Evolutionary conservation across 352 stramenopile species (phyloP).

Genomic region (Elongisporangium anandrum): DNA sequence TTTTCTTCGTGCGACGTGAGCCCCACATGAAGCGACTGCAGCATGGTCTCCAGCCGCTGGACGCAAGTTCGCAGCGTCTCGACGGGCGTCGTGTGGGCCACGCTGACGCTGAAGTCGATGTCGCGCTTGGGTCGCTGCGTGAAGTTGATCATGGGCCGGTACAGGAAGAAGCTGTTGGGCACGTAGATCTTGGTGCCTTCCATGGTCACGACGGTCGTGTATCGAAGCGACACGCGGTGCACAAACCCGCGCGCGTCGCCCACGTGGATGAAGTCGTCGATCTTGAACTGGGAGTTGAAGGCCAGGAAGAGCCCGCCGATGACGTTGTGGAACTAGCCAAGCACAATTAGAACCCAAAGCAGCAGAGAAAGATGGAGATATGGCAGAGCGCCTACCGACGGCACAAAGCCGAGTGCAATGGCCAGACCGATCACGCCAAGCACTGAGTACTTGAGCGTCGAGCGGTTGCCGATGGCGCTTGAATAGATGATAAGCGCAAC

Average conservation of each 20-base stretch:
- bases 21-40: slow-evolving; percentile 80
- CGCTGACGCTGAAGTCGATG: slow-evolving; percentile 66
- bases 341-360: too few relatives aligned
- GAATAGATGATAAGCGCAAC: slow-evolving; percentile 86
- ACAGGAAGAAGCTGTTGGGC: slow-evolving; percentile 88
- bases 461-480: slow-evolving; percentile 62
- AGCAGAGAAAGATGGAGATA: too few relatives aligned
- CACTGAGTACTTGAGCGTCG: slow-evolving; percentile 80
- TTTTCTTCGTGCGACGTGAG: slow-evolving; percentile 87
- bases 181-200: slow-evolving; percentile 80
- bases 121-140: slow-evolving; percentile 80
- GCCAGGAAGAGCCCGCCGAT: slow-evolving; percentile 81
- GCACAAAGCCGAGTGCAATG: slow-evolving; percentile 82
- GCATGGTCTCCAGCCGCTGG: slow-evolving; percentile 62
- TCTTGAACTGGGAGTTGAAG: slow-evolving; percentile 88
- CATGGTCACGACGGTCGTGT: slow-evolving; percentile 79
- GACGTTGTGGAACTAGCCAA: slow-evolving; percentile 67
- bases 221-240: slow-evolving; percentile 77
- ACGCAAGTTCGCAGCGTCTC: slow-evolving; percentile 59
- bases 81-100: slow-evolving; percentile 52
- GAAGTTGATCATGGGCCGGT: slow-evolving; percentile 89
- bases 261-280: slow-evolving; percentile 85
- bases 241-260: slow-evolving; percentile 74
- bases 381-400: slow-evolving; percentile 30
- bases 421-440: slow-evolving; percentile 78